Evolutionary conservation across 1,284 basidiomycete genomes (phyloP).

Genomic region (Marasmius oreades): DNA sequence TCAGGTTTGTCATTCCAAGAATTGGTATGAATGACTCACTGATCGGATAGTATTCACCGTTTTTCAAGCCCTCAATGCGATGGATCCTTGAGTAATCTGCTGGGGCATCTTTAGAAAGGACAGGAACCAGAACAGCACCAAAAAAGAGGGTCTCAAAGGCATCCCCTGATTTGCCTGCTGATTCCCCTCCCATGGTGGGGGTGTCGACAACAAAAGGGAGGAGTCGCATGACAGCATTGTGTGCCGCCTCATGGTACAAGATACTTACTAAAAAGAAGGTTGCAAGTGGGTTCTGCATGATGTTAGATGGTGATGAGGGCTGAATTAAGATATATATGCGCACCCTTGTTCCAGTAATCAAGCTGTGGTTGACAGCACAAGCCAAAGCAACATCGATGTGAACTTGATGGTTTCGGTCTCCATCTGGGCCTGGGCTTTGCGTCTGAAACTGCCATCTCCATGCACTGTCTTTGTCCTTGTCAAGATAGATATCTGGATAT

Average conservation of each 20-base stretch:
- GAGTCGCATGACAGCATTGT: background rate
- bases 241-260: background rate
- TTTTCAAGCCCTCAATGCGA: background rate
- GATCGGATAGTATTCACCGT: background rate
- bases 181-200: background rate
- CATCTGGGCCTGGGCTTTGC: background rate
- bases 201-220: no score
- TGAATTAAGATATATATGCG: background rate
- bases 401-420: background rate
- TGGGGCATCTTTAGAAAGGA: background rate
- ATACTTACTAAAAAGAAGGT: background rate
- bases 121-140: background rate
- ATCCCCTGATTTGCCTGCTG: background rate
- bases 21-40: no score
- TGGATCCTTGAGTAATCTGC: background rate
- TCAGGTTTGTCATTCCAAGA: no score
- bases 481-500: background rate
- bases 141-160: background rate
- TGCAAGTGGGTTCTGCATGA: background rate
- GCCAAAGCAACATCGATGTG: background rate
- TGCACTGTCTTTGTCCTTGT: background rate
- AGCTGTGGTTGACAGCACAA: background rate
- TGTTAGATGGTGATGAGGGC: background rate
- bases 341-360: background rate
- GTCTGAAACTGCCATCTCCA: background rate